Percentiles rank a stretch among this genome's conserved stretches.
phyloP scores from a whole-genome alignment of 495 filamentous ascomycete species.

The Xylaria castorea region DNA sequence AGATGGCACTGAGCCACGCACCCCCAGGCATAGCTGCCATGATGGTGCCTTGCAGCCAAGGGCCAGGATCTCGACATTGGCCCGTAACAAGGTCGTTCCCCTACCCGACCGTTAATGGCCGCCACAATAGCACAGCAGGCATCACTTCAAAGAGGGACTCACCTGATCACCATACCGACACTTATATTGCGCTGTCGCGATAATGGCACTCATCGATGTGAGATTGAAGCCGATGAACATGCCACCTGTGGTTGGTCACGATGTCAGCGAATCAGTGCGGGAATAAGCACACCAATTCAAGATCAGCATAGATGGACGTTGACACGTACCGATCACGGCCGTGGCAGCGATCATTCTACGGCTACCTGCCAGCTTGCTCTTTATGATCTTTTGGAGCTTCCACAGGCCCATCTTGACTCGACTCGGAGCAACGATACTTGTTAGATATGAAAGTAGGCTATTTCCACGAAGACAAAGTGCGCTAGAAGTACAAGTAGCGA shows the following conservation, averaged over 20 bases:
- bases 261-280: conserved; percentile 35
- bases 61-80: conserved; percentile 56
- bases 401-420: neutral
- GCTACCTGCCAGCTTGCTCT: conserved; percentile 64
- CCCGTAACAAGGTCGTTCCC: conserved; percentile 43
- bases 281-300: neutral
- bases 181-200: conserved; percentile 64
- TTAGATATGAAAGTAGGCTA: neutral
- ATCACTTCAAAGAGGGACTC: conserved; percentile 25
- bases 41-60: conserved; percentile 63
- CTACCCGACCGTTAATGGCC: conserved; percentile 26
- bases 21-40: conserved; percentile 76
- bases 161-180: conserved; percentile 68
- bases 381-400: conserved; percentile 44
- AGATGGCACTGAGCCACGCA: conserved; percentile 74
- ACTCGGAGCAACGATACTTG: neutral
- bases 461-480: neutral
- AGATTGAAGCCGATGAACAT: conserved; percentile 86
- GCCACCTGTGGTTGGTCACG: conserved; percentile 59
- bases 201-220: conserved; percentile 80
- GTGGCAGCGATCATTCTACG: conserved; percentile 77
- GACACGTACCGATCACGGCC: conserved; percentile 63
- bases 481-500: neutral
- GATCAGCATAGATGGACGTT: neutral
- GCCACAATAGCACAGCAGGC: conserved; percentile 19